A percentile compares a stretch with the other conserved stretches of the same genome.
Conservation (phyloP, 108 stramenopile species). For the Craspedostauros australis region DNA sequence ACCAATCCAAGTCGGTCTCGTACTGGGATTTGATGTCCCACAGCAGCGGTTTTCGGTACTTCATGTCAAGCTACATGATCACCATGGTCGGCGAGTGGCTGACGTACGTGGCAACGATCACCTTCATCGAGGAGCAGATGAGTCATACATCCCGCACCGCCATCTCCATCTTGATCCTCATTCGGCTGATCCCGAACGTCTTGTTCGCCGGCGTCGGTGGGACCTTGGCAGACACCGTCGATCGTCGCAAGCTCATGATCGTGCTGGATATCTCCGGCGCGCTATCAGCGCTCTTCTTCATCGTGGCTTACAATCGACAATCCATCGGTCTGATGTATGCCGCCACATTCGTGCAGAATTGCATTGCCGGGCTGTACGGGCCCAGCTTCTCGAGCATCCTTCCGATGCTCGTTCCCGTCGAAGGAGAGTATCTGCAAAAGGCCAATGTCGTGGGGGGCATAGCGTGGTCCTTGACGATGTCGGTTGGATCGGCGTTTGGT, state of each 20-base stretch:
- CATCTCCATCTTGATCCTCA: conserved; percentile 51
- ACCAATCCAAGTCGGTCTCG: no score
- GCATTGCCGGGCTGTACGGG: conserved; percentile 51
- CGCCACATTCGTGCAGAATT: conserved; percentile 49
- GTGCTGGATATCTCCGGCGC: conserved; percentile 47
- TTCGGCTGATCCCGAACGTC: conserved; percentile 62
- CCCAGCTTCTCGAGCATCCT: conserved; percentile 45
- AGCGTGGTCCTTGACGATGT: conserved; percentile 50
- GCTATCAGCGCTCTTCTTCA: conserved; percentile 29
- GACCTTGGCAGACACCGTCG: conserved; percentile 51
- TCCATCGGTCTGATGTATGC: conserved; percentile 44
- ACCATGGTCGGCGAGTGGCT: conserved; percentile 64
- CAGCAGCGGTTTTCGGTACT: no score
- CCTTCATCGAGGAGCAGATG: conserved; percentile 19
- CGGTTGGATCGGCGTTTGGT: conserved; percentile 51
- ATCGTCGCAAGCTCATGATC: conserved; percentile 54
- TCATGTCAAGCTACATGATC: conserved; percentile 40
- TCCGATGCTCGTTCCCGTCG: conserved; percentile 55
- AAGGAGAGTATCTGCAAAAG: conserved; percentile 54
- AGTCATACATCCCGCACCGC: conserved; percentile 24
- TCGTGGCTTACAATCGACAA: conserved; percentile 33
- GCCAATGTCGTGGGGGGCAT: conserved; percentile 54
- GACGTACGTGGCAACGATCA: conserved; percentile 33
- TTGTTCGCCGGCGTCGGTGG: conserved; percentile 54
- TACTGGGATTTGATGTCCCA: no score